phyloP scores from a whole-genome alignment of 2,329 filamentous ascomycete genomes.

The Grosmannia penicillata region DNA sequence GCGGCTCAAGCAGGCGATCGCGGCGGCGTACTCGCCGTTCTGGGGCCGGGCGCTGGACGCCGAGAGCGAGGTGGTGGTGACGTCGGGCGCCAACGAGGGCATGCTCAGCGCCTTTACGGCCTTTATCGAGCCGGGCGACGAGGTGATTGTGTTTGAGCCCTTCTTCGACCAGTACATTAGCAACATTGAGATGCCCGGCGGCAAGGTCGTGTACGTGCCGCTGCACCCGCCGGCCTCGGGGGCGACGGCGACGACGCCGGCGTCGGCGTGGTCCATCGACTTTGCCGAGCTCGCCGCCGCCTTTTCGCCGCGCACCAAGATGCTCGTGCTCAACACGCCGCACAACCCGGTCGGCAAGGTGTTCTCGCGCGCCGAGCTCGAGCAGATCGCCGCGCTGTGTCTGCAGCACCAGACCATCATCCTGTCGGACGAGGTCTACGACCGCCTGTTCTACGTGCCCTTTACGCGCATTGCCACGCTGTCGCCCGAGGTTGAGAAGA shows the following conservation, averaged over 20 bases:
- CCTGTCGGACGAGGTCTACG: conserved; percentile 85
- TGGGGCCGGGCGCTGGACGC: conserved; percentile 74
- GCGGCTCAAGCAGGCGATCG: conserved; percentile 80
- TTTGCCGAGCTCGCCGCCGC: conserved; percentile 67
- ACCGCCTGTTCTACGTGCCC: conserved; percentile 85
- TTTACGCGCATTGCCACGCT: conserved; percentile 88
- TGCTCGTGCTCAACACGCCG: conserved; percentile 82
- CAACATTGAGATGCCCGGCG: conserved; percentile 97
- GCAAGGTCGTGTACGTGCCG: conserved; percentile 90
- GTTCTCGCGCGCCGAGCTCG: conserved; percentile 69
- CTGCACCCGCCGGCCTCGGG: conserved; percentile 77
- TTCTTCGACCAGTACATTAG: conserved; percentile 99
- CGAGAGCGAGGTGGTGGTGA: conserved; percentile 87
- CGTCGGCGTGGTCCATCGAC: conserved; percentile 77
- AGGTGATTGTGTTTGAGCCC: conserved; percentile 95
- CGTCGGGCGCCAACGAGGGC: conserved; percentile 79
- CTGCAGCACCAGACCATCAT: conserved; percentile 92
- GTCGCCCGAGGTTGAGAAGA: conserved; percentile 72
- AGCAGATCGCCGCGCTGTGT: conserved; percentile 74
- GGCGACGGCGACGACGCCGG: conserved; percentile 63
- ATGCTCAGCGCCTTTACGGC: conserved; percentile 98
- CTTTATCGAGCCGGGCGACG: conserved; percentile 86
- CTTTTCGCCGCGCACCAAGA: conserved; percentile 78
- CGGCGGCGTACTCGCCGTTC: conserved; percentile 79
- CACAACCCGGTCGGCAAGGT: conserved; percentile 97